Evolutionary conservation across 1,284 basidiomycete species (phyloP).

Genomic region (Cryptococcus hybrid): DNA sequence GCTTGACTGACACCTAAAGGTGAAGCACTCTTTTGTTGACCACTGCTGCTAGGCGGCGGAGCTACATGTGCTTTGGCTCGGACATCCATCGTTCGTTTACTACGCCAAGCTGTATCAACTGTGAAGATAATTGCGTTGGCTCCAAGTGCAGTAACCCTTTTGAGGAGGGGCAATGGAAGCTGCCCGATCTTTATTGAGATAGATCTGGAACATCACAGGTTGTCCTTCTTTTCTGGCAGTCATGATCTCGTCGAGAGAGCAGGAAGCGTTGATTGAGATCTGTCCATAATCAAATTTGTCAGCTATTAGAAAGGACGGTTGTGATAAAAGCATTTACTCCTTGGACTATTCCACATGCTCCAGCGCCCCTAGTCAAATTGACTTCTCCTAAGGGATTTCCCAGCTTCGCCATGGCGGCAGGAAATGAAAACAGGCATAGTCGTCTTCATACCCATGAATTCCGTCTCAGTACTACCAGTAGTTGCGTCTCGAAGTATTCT

Average conservation of each 20-base stretch:
- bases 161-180: constrained; percentile 53
- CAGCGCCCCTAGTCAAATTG: constrained; percentile 53
- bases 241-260: constrained; percentile 56
- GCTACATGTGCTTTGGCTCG: constrained; percentile 40
- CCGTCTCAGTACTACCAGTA: constrained; percentile 28
- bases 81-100: constrained; percentile 79
- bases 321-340: constrained; percentile 36
- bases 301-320: neutral
- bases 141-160: constrained; percentile 52
- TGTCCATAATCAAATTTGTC: constrained; percentile 9
- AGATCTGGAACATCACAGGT: constrained; percentile 54
- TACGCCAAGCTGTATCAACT: constrained; percentile 83
- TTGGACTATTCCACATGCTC: constrained; percentile 50
- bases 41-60: constrained; percentile 8
- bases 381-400: constrained; percentile 55
- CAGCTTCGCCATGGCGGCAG: constrained; percentile 54
- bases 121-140: constrained; percentile 79
- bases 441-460: constrained; percentile 45
- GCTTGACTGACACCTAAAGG: constrained; percentile 51
- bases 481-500: constrained; percentile 43
- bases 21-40: constrained; percentile 5
- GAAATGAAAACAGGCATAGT: constrained; percentile 52
- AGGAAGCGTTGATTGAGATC: constrained; percentile 51
- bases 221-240: constrained; percentile 49
- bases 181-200: constrained; percentile 57